phyloP scores from a whole-genome alignment of 768 basidiomycete genomes.

The Tylopilus felleus region DNA sequence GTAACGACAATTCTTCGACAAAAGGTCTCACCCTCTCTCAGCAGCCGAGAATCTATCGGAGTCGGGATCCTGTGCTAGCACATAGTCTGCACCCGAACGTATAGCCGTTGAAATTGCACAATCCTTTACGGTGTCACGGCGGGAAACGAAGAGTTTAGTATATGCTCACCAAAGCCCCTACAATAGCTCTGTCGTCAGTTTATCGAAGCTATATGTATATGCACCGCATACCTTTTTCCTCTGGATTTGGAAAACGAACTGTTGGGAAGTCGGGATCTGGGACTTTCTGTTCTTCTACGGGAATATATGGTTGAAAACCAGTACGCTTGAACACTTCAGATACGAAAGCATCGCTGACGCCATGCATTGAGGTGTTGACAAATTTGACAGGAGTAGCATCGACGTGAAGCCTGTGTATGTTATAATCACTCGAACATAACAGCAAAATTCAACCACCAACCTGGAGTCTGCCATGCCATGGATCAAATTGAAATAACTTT shows the following conservation, averaged over 20 bases:
- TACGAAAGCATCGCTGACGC: constrained; percentile 71
- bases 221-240: constrained; percentile 66
- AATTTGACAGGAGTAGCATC: constrained; percentile 44
- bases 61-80: constrained; percentile 89
- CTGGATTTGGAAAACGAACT: constrained; percentile 84
- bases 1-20: not conserved
- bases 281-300: constrained; percentile 61
- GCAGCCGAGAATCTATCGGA: constrained; percentile 80
- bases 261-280: constrained; percentile 88
- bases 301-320: constrained; percentile 56
- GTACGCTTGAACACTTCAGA: constrained; percentile 53
- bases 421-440: not conserved
- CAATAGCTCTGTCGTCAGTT: not conserved
- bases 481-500: constrained; percentile 52
- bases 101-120: constrained; percentile 66
- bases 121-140: constrained; percentile 44
- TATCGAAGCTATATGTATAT: not conserved
- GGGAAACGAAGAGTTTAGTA: not conserved
- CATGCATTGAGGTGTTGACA: constrained; percentile 90
- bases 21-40: constrained; percentile 50
- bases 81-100: constrained; percentile 49
- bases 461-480: constrained; percentile 14
- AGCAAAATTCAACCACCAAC: constrained; percentile 7
- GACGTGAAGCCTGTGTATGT: constrained; percentile 9
- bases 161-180: constrained; percentile 48